Percentiles rank a stretch among this genome's conserved stretches.
phyloP scores from a whole-genome alignment of 306 rosid genomes.

The Lagenaria siceraria region DNA sequence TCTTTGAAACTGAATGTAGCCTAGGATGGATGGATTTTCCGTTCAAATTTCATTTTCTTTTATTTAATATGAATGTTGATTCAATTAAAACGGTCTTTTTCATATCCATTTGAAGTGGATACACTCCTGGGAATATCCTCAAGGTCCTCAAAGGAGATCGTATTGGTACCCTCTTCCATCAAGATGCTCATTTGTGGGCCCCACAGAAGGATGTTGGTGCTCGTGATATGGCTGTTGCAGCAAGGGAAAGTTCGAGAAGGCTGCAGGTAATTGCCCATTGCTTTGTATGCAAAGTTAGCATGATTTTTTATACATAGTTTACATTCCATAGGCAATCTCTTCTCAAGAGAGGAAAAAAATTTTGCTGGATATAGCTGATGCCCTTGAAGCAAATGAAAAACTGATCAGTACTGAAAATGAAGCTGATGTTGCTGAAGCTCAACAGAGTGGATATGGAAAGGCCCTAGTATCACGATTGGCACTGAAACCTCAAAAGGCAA shows the following conservation, averaged over 20 bases:
- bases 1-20: neutral
- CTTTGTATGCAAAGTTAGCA: slow-evolving; percentile 9
- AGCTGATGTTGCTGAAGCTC: slow-evolving; percentile 71
- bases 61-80: neutral
- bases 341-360: slow-evolving; percentile 68
- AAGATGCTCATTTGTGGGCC: slow-evolving; percentile 70
- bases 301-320: slow-evolving; percentile 11
- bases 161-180: slow-evolving; percentile 88
- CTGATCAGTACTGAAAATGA: slow-evolving; percentile 67
- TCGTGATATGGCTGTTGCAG: slow-evolving; percentile 91
- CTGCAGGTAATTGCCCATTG: slow-evolving; percentile 56
- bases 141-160: slow-evolving; percentile 84
- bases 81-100: neutral
- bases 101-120: slow-evolving; percentile 50
- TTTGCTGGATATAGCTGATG: slow-evolving; percentile 82
- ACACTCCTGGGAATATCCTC: slow-evolving; percentile 50
- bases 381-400: slow-evolving; percentile 59
- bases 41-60: neutral
- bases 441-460: slow-evolving; percentile 66
- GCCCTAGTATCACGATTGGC: slow-evolving; percentile 70
- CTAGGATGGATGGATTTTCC: neutral
- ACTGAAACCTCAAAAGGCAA: slow-evolving; percentile 78
- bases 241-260: slow-evolving; percentile 89
- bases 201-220: slow-evolving; percentile 54
- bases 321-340: slow-evolving; percentile 52